Evolutionary conservation across 176 grass and related monocot species (phyloP).

Genomic region (Zea luxurians): DNA sequence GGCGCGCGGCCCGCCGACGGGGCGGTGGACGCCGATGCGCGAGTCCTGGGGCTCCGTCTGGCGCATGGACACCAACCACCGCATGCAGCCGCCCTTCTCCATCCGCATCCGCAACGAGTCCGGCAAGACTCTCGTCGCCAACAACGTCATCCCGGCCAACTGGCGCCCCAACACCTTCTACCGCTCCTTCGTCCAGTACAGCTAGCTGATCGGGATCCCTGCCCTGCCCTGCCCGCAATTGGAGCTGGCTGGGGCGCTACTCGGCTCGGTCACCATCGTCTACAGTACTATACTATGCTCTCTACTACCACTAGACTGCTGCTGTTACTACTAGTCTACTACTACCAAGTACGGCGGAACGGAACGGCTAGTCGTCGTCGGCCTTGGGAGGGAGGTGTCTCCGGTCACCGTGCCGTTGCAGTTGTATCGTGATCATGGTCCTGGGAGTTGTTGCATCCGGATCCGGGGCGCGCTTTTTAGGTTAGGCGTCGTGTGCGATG

Average conservation of each 20-base stretch:
- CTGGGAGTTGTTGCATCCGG: background rate
- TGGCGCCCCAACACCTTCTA: conserved; percentile 78
- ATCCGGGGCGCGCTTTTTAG: conserved; percentile 29
- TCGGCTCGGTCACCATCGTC: background rate
- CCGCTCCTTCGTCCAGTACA: conserved; percentile 86
- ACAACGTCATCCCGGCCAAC: conserved; percentile 65
- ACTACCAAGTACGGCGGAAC: background rate
- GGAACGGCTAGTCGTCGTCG: conserved; percentile 1
- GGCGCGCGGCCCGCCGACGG: conserved; percentile 14
- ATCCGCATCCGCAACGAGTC: conserved; percentile 77
- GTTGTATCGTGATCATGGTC: conserved; percentile 17
- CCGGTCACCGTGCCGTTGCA: conserved; percentile 11
- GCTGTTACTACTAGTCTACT: background rate
- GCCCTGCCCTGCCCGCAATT: background rate
- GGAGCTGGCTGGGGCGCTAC: background rate
- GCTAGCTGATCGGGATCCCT: background rate
- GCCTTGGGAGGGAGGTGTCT: background rate
- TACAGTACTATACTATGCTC: background rate
- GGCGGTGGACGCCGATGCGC: conserved; percentile 60
- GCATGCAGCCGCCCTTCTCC: conserved; percentile 67
- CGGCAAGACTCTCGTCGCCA: conserved; percentile 67
- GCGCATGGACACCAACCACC: conserved; percentile 64
- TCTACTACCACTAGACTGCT: background rate
- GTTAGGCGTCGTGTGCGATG: conserved; percentile 25
- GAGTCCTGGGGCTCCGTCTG: conserved; percentile 80